Evolutionary conservation across 225 moss, liverwort and hornwort genomes (phyloP).

Genomic region (Pseudoscleropodium purum): DNA sequence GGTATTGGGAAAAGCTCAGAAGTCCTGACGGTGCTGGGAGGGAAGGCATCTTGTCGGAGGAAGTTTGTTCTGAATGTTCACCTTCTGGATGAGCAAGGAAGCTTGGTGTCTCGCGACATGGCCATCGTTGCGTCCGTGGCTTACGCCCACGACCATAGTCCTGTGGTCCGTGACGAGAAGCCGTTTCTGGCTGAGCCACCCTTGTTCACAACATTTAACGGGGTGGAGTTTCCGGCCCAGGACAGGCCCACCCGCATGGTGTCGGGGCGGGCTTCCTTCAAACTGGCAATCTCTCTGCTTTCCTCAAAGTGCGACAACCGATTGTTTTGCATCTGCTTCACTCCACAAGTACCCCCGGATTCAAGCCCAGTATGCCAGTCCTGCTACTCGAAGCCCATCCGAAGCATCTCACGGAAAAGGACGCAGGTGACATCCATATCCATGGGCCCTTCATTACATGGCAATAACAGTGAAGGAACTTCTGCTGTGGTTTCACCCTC

Average conservation of each 20-base stretch:
- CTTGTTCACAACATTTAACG: constrained; percentile 95
- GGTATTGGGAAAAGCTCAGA: constrained; percentile 92
- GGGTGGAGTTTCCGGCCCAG: constrained; percentile 95
- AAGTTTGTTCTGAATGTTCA: constrained; percentile 96
- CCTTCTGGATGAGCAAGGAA: constrained; percentile 82
- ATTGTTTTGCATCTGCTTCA: constrained; percentile 92
- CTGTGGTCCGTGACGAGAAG: constrained; percentile 89
- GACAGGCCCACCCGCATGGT: constrained; percentile 98
- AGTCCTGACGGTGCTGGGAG: constrained; percentile 87
- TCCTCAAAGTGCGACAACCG: constrained; percentile 98
- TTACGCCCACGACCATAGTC: constrained; percentile 89
- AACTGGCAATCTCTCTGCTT: constrained; percentile 88
- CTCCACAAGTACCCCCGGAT: constrained; percentile 62
- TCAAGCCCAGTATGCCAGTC: constrained; percentile 51
- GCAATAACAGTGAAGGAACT: constrained; percentile 48
- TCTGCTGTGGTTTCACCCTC: constrained; percentile 33
- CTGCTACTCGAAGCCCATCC: constrained; percentile 96
- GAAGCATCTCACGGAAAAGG: constrained; percentile 95
- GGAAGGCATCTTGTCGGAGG: constrained; percentile 88
- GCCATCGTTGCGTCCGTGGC: constrained; percentile 95
- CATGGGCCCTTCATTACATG: constrained; percentile 40
- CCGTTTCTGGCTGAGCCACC: constrained; percentile 95
- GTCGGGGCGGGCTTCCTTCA: constrained; percentile 93
- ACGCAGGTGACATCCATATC: constrained; percentile 57
- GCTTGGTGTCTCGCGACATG: constrained; percentile 71